Percentiles rank a stretch among this genome's conserved stretches.
These are phyloP conservation scores for Fraxinus albicans DNA, from an alignment of 305 asterid species.

Conservation along the genomic window DNA sequence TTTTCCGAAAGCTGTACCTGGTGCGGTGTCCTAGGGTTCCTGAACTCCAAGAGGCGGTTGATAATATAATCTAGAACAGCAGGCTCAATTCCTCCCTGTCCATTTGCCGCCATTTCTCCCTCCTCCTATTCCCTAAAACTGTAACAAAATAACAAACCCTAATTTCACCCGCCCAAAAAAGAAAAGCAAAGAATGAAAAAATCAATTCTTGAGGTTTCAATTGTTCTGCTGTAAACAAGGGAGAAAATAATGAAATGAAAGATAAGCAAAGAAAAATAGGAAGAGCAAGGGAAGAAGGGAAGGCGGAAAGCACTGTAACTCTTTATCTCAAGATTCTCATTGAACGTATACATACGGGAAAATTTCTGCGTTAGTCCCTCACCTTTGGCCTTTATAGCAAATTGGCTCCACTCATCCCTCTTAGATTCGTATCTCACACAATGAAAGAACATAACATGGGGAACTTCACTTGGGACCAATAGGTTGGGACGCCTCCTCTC, in stretches of 20 bases:
- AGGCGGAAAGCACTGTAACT: neutral
- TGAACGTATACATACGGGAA: no score
- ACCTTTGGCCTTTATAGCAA: neutral
- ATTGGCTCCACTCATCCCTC: neutral
- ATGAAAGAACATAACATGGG: no score
- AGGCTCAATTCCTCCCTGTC: conserved; percentile 52
- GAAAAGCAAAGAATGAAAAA: neutral
- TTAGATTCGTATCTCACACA: neutral
- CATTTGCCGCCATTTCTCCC: conserved; percentile 54
- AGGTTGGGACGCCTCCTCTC: no score
- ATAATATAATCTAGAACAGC: conserved; percentile 54
- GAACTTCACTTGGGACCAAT: no score
- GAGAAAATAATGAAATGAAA: neutral
- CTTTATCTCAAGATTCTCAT: neutral
- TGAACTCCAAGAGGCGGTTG: conserved; percentile 72
- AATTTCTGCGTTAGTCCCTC: neutral
- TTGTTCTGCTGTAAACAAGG: neutral
- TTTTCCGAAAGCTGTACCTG: conserved; percentile 83
- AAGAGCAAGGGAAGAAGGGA: neutral
- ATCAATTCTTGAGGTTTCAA: conserved; percentile 18
- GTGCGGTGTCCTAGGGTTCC: conserved; percentile 67
- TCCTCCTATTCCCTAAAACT: neutral
- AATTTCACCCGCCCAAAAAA: conserved; percentile 16
- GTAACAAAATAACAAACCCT: conserved; percentile 31
- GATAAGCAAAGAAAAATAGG: neutral